Evolutionary conservation across 257 asterid genomes (phyloP).

Genomic region (Solanum etuberosum): DNA sequence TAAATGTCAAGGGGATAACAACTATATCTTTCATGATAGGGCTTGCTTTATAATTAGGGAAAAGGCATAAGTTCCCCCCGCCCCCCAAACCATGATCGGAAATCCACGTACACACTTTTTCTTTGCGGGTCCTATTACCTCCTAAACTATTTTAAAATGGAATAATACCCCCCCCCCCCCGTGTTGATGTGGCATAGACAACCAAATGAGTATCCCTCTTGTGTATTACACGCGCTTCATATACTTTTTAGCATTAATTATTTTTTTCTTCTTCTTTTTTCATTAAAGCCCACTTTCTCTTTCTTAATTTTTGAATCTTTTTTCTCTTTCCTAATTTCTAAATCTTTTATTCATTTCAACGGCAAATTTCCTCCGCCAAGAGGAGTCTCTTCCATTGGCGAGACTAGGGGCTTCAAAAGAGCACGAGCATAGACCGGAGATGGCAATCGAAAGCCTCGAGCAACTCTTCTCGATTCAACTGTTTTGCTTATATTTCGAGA

Average conservation of each 20-base stretch:
- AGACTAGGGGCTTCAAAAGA: not conserved
- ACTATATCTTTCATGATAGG: not conserved
- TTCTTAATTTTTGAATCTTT: not conserved
- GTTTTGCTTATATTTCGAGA: not conserved
- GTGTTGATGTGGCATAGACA: not conserved
- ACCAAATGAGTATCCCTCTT: not conserved
- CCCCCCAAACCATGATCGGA: not conserved
- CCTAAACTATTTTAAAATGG: not conserved
- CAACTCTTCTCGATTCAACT: not conserved
- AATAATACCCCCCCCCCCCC: not conserved
- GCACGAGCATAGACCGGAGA: not conserved
- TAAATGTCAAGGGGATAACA: not conserved
- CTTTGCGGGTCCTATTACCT: not conserved
- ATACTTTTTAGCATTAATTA: not conserved
- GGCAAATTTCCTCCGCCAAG: not conserved
- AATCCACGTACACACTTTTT: not conserved
- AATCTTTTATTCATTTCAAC: not conserved
- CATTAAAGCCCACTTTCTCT: not conserved
- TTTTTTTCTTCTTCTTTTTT: not conserved
- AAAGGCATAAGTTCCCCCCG: not conserved
- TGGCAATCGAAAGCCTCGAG: not conserved
- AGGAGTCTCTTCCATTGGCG: not conserved
- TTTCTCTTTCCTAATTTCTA: not conserved
- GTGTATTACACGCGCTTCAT: not conserved
- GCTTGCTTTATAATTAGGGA: not conserved